A percentile compares a stretch with the other conserved stretches of the same genome.
Conservation (phyloP, 495 filamentous ascomycete species). For the Parachaetomium inaequale region DNA sequence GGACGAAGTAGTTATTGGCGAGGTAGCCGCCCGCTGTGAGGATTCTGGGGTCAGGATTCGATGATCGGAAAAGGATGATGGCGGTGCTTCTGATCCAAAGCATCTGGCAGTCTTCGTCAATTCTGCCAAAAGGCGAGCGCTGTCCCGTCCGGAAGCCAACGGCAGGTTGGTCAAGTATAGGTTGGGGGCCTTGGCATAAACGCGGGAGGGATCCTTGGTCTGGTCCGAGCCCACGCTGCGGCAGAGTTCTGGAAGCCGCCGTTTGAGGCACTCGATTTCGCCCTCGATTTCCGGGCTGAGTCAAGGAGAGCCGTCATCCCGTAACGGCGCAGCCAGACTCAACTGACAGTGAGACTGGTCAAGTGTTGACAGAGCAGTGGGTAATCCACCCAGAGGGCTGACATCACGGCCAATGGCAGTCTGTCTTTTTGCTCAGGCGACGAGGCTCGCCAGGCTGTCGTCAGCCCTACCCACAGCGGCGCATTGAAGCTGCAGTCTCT, state of each 20-base stretch:
- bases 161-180: too few species aligned
- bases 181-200: not conserved
- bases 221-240: not conserved
- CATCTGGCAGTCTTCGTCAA: too few species aligned
- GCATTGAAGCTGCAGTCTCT: not conserved
- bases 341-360: not conserved
- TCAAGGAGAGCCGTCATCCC: not conserved
- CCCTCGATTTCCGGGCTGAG: not conserved
- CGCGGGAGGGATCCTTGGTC: not conserved
- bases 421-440: not conserved
- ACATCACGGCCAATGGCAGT: not conserved
- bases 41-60: too few species aligned
- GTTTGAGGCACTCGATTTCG: not conserved
- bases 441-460: not conserved
- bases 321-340: not conserved
- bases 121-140: not conserved
- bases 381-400: not conserved
- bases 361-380: not conserved
- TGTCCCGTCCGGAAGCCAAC: too few species aligned
- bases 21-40: not conserved
- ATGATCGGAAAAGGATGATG: too few species aligned
- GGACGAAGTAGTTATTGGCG: too few species aligned
- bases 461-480: constrained; percentile 3
- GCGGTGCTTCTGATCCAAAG: too few species aligned
- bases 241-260: constrained; percentile 3